A percentile compares a stretch with the other conserved stretches of the same genome.
phyloP scores from a whole-genome alignment of 1,284 basidiomycete species.

The Inonotus obliquus region DNA sequence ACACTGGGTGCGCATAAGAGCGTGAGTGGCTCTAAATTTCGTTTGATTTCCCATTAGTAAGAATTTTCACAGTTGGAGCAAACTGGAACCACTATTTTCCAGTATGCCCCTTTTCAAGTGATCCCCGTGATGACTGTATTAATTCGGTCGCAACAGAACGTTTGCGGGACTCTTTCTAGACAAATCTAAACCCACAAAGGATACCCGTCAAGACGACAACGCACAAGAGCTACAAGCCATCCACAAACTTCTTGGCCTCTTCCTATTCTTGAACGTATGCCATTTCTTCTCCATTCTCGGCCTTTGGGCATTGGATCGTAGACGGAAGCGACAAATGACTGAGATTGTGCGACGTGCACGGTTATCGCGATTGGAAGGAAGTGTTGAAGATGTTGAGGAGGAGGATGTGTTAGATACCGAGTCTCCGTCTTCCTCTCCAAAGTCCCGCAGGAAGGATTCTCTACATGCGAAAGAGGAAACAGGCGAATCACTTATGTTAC shows the following conservation, averaged over 20 bases:
- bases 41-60: not conserved
- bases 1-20: conserved; percentile 77
- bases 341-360: conserved; percentile 7
- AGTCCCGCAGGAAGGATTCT: not conserved
- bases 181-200: conserved; percentile 21
- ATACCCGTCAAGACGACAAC: conserved; percentile 13
- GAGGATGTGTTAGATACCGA: conserved; percentile 13
- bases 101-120: conserved; percentile 40
- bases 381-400: not conserved
- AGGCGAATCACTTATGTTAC: not conserved
- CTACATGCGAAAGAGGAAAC: not conserved
- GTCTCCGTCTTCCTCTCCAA: conserved; percentile 10
- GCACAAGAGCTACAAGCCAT: conserved; percentile 31
- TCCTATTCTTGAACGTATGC: conserved; percentile 62
- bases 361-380: not conserved
- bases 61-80: conserved; percentile 54
- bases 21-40: conserved; percentile 37
- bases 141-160: conserved; percentile 40
- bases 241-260: conserved; percentile 53
- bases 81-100: conserved; percentile 64
- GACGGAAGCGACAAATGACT: conserved; percentile 28
- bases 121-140: conserved; percentile 45
- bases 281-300: conserved; percentile 50
- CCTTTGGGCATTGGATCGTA: conserved; percentile 43
- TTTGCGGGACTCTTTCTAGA: conserved; percentile 20